Base-by-base conservation (phyloP, 768 basidiomycete species). In the Leccinum disarticulatum region DNA sequence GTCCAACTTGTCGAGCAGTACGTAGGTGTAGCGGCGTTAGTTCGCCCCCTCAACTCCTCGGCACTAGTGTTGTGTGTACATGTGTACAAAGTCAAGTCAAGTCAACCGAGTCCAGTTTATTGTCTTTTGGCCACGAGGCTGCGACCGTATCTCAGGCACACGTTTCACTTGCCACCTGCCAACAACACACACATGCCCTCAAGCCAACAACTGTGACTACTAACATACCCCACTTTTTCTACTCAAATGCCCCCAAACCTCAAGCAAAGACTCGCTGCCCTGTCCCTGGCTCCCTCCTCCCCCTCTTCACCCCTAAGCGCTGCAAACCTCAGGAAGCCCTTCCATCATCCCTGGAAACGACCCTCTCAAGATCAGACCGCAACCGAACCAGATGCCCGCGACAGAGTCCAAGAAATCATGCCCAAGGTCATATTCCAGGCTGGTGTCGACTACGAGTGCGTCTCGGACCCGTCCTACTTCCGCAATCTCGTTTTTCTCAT, bases 381-480 rank as follows among this genome's bases (percentile, higher is more conserved):
- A 58, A 56, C 66, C 55, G 70, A 69, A 60, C 69, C 70, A 54
- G 66, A 64, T 66, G 72, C 60, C 7, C 66, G 68, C 49, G 80
- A 84, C 48, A 77, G 74, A 60, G 72, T 91, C 13, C 86, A 90
- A 62, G 82, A 86, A 15, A 81, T 88, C 30, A 82, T 94, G 78
- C 69, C 76, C 41, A 84, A 78, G 70, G 79, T 94, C 76, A 91
- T 94, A 49, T 93, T 90, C 66, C 92, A 93, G 70, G 93, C 93
- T 48, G 93, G 93, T 2, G 88, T 93, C 58, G 93, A 95, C 75
- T 93, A 85, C 64, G 91, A 93, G 93, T 95, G 66, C 69, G 88
- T 80, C 17, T 55, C 28, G 22, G 46, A 10, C 47, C 25, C 11
- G n/a, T 36, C 51, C 48, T 27, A 55, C 52, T 46, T 11, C 22